Percentiles rank a stretch among this genome's conserved stretches.
Conservation (phyloP, 768 basidiomycete species). For the Leccinum fibrillosum region DNA sequence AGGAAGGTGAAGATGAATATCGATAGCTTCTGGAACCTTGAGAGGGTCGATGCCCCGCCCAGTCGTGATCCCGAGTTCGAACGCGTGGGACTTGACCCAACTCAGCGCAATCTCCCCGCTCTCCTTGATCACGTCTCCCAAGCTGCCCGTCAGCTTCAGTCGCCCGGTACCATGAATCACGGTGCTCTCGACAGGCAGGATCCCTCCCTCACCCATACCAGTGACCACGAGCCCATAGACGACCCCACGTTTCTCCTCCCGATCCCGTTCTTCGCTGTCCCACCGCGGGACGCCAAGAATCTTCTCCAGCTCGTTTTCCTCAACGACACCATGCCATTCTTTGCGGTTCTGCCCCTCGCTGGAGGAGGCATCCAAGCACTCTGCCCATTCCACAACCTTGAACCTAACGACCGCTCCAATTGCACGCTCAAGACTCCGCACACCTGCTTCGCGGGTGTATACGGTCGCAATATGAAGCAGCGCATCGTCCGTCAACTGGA, state of each 20-base stretch:
- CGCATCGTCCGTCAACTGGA: slow-evolving; percentile 67
- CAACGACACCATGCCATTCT: slow-evolving; percentile 59
- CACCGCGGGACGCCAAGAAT: slow-evolving; percentile 80
- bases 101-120: slow-evolving; percentile 86
- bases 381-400: slow-evolving; percentile 91
- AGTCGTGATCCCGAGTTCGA: slow-evolving; percentile 73
- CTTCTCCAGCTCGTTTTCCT: slow-evolving; percentile 70
- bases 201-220: slow-evolving; percentile 82
- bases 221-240: slow-evolving; percentile 88
- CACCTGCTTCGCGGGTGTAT: slow-evolving; percentile 90
- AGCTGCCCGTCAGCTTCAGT: slow-evolving; percentile 75
- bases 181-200: slow-evolving; percentile 82
- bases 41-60: slow-evolving; percentile 69
- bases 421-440: slow-evolving; percentile 84
- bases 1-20: slow-evolving; percentile 87
- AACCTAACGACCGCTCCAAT: slow-evolving; percentile 77
- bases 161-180: slow-evolving; percentile 71
- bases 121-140: slow-evolving; percentile 94
- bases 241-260: slow-evolving; percentile 70
- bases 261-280: slow-evolving; percentile 77
- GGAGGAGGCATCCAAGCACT: slow-evolving; percentile 39
- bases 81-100: slow-evolving; percentile 88
- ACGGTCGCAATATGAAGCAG: slow-evolving; percentile 69
- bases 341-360: slow-evolving; percentile 23
- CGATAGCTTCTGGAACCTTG: slow-evolving; percentile 66